Evolutionary conservation across 495 filamentous ascomycete genomes (phyloP).

Genomic region (Aspergillus cristatus): DNA sequence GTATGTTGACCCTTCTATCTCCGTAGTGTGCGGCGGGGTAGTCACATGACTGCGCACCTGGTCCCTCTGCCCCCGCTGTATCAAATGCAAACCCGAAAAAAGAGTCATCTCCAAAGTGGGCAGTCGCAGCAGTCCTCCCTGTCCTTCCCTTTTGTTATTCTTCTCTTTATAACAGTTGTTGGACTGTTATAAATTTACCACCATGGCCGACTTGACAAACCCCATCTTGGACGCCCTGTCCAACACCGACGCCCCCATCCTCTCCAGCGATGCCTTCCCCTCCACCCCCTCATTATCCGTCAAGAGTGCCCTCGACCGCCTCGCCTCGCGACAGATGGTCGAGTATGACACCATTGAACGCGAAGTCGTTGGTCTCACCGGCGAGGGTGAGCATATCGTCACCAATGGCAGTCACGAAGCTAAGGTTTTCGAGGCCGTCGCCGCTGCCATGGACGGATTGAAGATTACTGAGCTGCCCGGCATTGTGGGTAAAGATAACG

Average conservation of each 20-base stretch:
- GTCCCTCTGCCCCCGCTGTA: slow-evolving; percentile 12
- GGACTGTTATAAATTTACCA: slow-evolving; percentile 13
- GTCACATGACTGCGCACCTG: slow-evolving; percentile 16
- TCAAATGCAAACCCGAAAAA: slow-evolving; percentile 10
- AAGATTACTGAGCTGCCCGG: slow-evolving; percentile 68
- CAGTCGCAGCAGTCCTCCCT: slow-evolving; percentile 7
- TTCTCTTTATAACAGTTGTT: no score
- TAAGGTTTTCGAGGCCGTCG: slow-evolving; percentile 82
- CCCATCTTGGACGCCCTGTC: slow-evolving; percentile 59
- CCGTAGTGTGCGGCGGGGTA: slow-evolving; percentile 16
- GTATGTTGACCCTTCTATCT: no score
- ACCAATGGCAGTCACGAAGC: slow-evolving; percentile 88
- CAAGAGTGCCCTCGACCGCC: slow-evolving; percentile 80
- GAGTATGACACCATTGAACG: slow-evolving; percentile 70
- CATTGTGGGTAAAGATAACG: slow-evolving; percentile 72
- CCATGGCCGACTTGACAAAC: slow-evolving; percentile 55
- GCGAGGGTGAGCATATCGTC: slow-evolving; percentile 69
- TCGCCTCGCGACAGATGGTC: slow-evolving; percentile 78
- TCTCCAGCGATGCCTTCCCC: slow-evolving; percentile 72
- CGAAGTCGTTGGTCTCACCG: slow-evolving; percentile 69
- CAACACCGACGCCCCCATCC: slow-evolving; percentile 51
- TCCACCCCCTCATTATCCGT: slow-evolving; percentile 56
- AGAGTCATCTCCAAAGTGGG: slow-evolving; percentile 18
- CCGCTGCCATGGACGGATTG: slow-evolving; percentile 65
- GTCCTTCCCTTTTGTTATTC: slow-evolving; percentile 4